These are phyloP conservation scores for Daldinia caldariorum DNA, from an alignment of 495 filamentous ascomycete species.

Conservation along the genomic window DNA sequence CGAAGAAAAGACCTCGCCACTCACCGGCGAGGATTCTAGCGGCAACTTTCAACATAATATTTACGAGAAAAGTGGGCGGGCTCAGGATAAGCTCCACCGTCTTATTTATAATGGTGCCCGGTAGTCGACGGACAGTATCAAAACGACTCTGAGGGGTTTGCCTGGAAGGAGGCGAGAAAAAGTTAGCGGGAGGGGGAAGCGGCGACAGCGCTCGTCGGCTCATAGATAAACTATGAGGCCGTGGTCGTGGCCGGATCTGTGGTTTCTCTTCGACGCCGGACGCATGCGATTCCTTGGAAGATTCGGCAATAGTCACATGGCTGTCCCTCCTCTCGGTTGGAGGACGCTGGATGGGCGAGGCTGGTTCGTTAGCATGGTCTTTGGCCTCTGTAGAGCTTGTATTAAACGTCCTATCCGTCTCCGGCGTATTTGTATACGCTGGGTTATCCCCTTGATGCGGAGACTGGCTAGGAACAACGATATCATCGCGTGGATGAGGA, in stretches of 20 bases:
- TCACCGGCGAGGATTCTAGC: conserved; percentile 75
- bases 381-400: conserved; percentile 25
- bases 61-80: conserved; percentile 77
- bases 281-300: conserved; percentile 17
- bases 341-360: conserved; percentile 18
- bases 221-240: conserved; percentile 55
- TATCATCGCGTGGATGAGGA: conserved; percentile 50
- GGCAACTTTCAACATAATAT: conserved; percentile 81
- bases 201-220: conserved; percentile 73
- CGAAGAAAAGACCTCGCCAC: conserved; percentile 62
- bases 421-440: conserved; percentile 55
- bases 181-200: conserved; percentile 71
- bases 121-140: conserved; percentile 62
- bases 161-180: conserved; percentile 64
- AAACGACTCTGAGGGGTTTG: conserved; percentile 47
- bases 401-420: conserved; percentile 38
- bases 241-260: conserved; percentile 31
- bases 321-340: conserved; percentile 13
- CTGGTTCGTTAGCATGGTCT: conserved; percentile 20
- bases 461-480: conserved; percentile 38
- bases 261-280: conserved; percentile 28
- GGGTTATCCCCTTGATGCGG: conserved; percentile 52
- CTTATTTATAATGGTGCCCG: conserved; percentile 74
- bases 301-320: conserved; percentile 9
- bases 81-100: conserved; percentile 78